Percentiles rank a stretch among this genome's conserved stretches.
Conservation (phyloP, 2,329 filamentous ascomycete genomes). For the Dactylellina drechsleri region DNA sequence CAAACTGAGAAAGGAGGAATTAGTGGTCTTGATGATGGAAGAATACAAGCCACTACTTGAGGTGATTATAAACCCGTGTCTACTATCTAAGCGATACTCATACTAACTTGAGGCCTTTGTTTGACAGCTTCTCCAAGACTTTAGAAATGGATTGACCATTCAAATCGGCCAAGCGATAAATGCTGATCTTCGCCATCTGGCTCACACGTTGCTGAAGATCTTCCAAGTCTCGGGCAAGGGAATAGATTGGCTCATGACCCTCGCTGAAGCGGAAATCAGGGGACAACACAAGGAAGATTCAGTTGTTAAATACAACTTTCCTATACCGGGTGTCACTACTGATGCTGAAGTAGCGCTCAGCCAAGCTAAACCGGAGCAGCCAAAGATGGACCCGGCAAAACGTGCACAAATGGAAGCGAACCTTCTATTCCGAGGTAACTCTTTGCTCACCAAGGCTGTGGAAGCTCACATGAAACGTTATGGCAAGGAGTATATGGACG, state of each 20-base stretch:
- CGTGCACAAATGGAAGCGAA: conserved; percentile 88
- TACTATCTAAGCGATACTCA: conserved; percentile 55
- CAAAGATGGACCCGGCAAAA: conserved; percentile 77
- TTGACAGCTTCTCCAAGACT: conserved; percentile 75
- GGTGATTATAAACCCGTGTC: neutral
- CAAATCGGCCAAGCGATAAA: conserved; percentile 84
- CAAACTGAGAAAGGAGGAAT: conserved; percentile 73
- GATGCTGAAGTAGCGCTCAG: conserved; percentile 64
- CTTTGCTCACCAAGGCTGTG: conserved; percentile 88
- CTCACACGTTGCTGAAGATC: conserved; percentile 89
- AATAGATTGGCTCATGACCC: conserved; percentile 87
- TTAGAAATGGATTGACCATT: conserved; percentile 82
- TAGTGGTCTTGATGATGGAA: conserved; percentile 84
- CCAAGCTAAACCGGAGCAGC: conserved; percentile 71
- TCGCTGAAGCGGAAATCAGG: conserved; percentile 97
- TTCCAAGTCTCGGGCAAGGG: conserved; percentile 90
- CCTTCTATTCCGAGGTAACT: conserved; percentile 92
- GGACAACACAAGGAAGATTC: conserved; percentile 84
- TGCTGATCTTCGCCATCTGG: conserved; percentile 78
- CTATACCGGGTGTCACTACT: conserved; percentile 1
- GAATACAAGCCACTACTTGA: conserved; percentile 87
- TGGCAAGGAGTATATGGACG: conserved; percentile 90
- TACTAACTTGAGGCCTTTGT: conserved; percentile 34
- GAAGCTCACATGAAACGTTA: conserved; percentile 96
- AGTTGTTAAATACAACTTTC: conserved; percentile 63